A percentile compares a stretch with the other conserved stretches of the same genome.
phyloP scores from a whole-genome alignment of 139 green algal species.

The Picochlorum costavermella region DNA sequence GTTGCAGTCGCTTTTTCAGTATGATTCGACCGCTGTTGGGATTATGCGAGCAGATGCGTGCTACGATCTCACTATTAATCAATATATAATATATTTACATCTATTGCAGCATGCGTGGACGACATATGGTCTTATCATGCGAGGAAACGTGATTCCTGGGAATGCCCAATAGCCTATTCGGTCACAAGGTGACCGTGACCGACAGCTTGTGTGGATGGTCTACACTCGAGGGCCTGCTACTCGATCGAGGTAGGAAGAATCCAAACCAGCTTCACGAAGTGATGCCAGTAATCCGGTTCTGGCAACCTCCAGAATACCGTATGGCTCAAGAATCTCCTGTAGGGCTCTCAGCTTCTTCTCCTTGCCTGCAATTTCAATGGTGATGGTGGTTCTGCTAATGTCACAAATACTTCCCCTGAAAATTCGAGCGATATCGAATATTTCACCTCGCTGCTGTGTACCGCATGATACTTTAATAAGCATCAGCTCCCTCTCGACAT shows the following conservation, averaged over 20 bases:
- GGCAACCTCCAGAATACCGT: constrained; percentile 86
- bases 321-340: constrained; percentile 70
- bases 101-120: too few relatives aligned
- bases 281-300: constrained; percentile 82
- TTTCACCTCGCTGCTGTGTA: constrained; percentile 59
- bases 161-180: too few relatives aligned
- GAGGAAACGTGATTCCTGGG: too few relatives aligned
- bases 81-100: too few relatives aligned
- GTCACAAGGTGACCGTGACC: too few relatives aligned
- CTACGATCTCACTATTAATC: too few relatives aligned
- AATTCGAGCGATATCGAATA: constrained; percentile 78
- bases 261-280: constrained; percentile 70
- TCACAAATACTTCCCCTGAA: constrained; percentile 83
- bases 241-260: constrained; percentile 60
- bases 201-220: background rate
- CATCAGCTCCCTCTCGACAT: constrained; percentile 85
- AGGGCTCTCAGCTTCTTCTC: constrained; percentile 84
- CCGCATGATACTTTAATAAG: constrained; percentile 84
- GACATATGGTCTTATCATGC: too few relatives aligned
- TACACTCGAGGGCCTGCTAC: constrained; percentile 14
- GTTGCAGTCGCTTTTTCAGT: too few relatives aligned
- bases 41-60: too few relatives aligned
- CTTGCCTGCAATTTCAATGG: constrained; percentile 84
- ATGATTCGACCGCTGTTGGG: too few relatives aligned
- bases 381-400: constrained; percentile 64